Conservation (phyloP, 2,329 filamentous ascomycete species). For the Kalmusia sp. region DNA sequence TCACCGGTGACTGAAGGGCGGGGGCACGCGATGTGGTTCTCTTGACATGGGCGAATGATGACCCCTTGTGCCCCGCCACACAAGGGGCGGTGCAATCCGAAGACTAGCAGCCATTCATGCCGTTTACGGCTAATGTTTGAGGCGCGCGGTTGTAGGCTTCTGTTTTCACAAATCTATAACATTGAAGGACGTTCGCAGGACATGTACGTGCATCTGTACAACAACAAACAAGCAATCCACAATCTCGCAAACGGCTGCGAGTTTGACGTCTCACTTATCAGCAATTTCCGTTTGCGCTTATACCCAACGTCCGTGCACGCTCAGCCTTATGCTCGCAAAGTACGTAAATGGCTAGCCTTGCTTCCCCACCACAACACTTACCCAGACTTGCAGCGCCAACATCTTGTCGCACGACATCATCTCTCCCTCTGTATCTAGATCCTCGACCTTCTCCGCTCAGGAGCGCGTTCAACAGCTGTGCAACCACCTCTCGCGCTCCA, state of each 20-base stretch:
- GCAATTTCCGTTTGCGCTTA: background rate
- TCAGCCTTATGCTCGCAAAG: slow-evolving; percentile 10
- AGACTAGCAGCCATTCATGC: background rate
- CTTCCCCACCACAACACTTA: background rate
- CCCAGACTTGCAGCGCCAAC: background rate
- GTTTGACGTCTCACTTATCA: background rate
- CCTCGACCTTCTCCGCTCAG: slow-evolving; percentile 5
- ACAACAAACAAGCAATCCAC: too few species aligned
- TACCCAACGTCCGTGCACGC: background rate
- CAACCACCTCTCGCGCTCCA: slow-evolving; percentile 14
- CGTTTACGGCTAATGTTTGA: too few species aligned
- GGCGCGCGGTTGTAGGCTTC: too few species aligned
- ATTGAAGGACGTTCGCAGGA: background rate
- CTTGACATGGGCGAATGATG: background rate
- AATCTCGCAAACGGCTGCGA: background rate
- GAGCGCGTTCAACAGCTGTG: slow-evolving; percentile 13
- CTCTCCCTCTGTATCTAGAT: background rate
- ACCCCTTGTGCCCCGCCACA: background rate
- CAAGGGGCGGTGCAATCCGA: background rate
- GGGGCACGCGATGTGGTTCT: background rate
- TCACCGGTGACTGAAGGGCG: background rate
- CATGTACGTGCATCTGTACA: background rate
- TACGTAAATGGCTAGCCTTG: background rate
- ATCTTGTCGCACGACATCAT: background rate
- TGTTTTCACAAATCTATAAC: background rate